Percentiles rank a stretch among this genome's conserved stretches.
phyloP scores from a whole-genome alignment of 2,329 filamentous ascomycete genomes.

The Aspergillus clavatus region DNA sequence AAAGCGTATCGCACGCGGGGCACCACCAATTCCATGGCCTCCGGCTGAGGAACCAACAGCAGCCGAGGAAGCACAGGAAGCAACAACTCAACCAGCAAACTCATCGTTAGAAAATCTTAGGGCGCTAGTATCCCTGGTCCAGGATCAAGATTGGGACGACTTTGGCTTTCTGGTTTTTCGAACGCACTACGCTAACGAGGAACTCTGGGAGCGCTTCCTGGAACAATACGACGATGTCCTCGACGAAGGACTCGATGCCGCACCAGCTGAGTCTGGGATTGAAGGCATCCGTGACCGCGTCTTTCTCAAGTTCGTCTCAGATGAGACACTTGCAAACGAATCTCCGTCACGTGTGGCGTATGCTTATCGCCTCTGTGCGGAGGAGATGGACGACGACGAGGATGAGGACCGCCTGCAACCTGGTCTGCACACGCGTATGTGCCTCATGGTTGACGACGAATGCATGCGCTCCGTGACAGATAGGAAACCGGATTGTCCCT shows the following conservation, averaged over 20 bases:
- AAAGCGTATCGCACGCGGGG: too few relatives aligned
- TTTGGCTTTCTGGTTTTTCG: conserved; percentile 5
- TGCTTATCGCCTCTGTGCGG: not conserved
- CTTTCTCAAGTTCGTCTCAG: conserved; percentile 2
- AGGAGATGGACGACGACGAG: not conserved
- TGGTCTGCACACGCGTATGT: conserved; percentile 1
- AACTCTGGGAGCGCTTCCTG: conserved; percentile 1
- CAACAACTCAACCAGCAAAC: too few relatives aligned
- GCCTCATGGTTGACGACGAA: conserved; percentile 2
- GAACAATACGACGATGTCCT: not conserved
- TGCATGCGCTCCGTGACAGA: not conserved
- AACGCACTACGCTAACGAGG: conserved; percentile 2
- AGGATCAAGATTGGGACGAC: not conserved
- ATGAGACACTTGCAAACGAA: conserved; percentile 4
- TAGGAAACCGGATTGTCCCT: not conserved
- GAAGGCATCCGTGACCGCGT: not conserved
- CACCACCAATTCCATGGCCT: too few relatives aligned
- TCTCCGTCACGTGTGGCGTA: conserved; percentile 1
- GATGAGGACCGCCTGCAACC: not conserved
- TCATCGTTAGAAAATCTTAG: too few relatives aligned
- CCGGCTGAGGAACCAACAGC: too few relatives aligned
- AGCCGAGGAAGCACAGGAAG: too few relatives aligned
- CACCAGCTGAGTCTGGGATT: not conserved
- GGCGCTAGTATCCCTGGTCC: not conserved
- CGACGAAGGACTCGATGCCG: not conserved